Conservation (phyloP, 768 basidiomycete species). For the Peribolospora baueri region DNA sequence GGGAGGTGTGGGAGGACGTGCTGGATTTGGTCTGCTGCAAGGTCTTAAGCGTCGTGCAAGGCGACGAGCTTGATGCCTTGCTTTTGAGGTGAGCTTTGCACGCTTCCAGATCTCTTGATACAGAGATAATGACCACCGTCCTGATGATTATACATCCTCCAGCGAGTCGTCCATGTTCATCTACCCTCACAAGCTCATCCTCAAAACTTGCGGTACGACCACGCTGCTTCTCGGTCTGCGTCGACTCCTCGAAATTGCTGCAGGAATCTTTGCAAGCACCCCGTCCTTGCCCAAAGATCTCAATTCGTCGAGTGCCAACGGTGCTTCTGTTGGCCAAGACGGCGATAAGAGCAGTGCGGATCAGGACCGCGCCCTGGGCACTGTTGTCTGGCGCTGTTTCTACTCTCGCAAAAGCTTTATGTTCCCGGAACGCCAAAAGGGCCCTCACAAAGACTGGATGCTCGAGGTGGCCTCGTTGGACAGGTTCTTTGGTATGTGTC, state of each 20-base stretch:
- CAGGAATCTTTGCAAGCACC: too few species aligned
- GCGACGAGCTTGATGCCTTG: conserved; percentile 82
- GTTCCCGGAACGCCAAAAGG: conserved; percentile 86
- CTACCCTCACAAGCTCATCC: conserved; percentile 77
- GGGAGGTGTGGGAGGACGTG: conserved; percentile 83
- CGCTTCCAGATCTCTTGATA: neutral
- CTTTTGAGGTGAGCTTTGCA: conserved; percentile 49
- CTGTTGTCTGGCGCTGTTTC: conserved; percentile 66
- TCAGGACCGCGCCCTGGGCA: conserved; percentile 36
- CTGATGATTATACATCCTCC: neutral
- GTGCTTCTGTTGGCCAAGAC: conserved; percentile 7
- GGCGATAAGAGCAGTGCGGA: too few species aligned
- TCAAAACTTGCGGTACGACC: conserved; percentile 97
- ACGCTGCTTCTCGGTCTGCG: conserved; percentile 87
- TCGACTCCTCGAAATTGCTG: conserved; percentile 77
- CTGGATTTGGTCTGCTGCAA: conserved; percentile 90
- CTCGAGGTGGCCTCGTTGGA: conserved; percentile 82
- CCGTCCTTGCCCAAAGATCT: too few species aligned
- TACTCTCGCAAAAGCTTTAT: conserved; percentile 98
- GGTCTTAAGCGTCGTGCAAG: conserved; percentile 69
- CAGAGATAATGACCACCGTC: neutral
- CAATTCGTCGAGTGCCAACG: conserved; percentile 19
- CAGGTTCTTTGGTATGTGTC: conserved; percentile 43
- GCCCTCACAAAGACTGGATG: conserved; percentile 82
- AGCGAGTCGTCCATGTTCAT: conserved; percentile 97